Evolutionary conservation across 1,139 yeast genomes (phyloP).

Genomic region (Kodamaea derodonti): DNA sequence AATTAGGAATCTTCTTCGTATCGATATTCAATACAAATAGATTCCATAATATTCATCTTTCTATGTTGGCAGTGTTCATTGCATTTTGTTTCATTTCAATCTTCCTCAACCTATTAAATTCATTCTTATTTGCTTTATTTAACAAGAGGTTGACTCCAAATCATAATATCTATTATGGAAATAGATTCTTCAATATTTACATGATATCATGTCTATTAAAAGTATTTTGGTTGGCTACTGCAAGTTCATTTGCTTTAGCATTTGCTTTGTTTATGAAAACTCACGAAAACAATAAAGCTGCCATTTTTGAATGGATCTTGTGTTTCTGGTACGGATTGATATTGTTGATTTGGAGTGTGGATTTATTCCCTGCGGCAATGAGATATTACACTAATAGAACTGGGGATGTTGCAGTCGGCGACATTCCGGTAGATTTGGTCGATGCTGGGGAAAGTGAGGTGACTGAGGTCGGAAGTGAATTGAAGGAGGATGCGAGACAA

Average conservation of each 20-base stretch:
- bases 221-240: slow-evolving; percentile 62
- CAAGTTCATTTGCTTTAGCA: slow-evolving; percentile 64
- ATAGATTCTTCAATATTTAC: slow-evolving; percentile 38
- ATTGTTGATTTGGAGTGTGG: slow-evolving; percentile 62
- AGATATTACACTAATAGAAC: neutral
- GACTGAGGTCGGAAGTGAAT: too few species aligned
- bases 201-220: slow-evolving; percentile 54
- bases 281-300: slow-evolving; percentile 43
- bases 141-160: slow-evolving; percentile 39
- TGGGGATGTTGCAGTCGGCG: too few species aligned
- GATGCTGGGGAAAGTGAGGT: too few species aligned
- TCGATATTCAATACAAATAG: slow-evolving; percentile 66
- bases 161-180: slow-evolving; percentile 27
- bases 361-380: slow-evolving; percentile 62
- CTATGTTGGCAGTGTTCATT: slow-evolving; percentile 74
- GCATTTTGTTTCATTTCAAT: slow-evolving; percentile 66
- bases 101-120: slow-evolving; percentile 56
- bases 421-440: too few species aligned
- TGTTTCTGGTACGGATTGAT: slow-evolving; percentile 80
- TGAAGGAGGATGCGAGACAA: neutral
- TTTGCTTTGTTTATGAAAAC: slow-evolving; percentile 51
- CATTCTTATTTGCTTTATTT: slow-evolving; percentile 58
- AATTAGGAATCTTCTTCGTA: slow-evolving; percentile 71
- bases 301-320: slow-evolving; percentile 76
- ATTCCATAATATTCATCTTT: slow-evolving; percentile 57